phyloP scores from a whole-genome alignment of 2,329 filamentous ascomycete genomes.

The Incumbomyces lentus region DNA sequence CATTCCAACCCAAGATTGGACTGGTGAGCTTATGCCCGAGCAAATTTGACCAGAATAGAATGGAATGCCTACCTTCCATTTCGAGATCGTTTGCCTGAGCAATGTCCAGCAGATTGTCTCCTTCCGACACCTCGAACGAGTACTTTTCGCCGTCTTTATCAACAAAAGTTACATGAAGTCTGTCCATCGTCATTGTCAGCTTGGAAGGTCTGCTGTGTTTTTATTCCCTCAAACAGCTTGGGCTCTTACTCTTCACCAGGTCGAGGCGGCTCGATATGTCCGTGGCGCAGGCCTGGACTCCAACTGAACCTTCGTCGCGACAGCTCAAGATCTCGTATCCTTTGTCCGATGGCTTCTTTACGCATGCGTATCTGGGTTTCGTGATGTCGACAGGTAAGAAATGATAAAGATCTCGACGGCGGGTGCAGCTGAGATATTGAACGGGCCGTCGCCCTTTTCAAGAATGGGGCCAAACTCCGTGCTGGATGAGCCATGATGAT shows the following conservation, averaged over 20 bases:
- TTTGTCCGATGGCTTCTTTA: conserved; percentile 15
- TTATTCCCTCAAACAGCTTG: no score
- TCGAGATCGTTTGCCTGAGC: conserved; percentile 90
- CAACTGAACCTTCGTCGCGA: conserved; percentile 52
- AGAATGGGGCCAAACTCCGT: not conserved
- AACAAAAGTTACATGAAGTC: conserved; percentile 81
- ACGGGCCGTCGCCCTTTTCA: not conserved
- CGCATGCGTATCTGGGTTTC: conserved; percentile 13
- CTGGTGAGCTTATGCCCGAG: no score
- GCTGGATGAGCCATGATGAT: not conserved
- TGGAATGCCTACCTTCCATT: conserved; percentile 64
- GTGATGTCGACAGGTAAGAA: conserved; percentile 12
- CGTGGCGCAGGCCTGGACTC: conserved; percentile 53
- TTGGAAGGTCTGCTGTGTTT: not conserved
- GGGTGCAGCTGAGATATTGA: not conserved
- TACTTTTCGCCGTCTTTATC: conserved; percentile 75
- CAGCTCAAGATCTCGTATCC: conserved; percentile 20
- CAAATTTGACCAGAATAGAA: no score
- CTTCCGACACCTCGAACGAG: conserved; percentile 69
- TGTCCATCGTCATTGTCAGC: conserved; percentile 28
- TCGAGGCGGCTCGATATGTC: conserved; percentile 73
- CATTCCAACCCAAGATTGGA: not conserved
- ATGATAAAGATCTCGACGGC: not conserved
- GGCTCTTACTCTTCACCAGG: conserved; percentile 74
- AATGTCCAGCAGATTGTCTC: conserved; percentile 90